These are phyloP conservation scores for Jasminum sambac DNA, from an alignment of 257 asterid species.

Conservation along the genomic window DNA sequence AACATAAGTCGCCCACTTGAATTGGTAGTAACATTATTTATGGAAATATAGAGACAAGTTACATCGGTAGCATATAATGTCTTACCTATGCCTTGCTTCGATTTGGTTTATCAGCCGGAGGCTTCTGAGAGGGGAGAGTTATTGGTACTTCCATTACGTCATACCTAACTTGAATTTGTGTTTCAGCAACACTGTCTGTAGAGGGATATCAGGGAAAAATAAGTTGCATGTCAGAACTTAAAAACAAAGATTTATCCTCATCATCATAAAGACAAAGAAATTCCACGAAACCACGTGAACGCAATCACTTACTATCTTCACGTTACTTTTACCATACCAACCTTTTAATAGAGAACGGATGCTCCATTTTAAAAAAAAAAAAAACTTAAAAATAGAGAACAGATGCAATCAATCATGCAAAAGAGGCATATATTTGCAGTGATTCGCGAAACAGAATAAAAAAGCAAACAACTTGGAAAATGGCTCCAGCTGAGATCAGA, in stretches of 20 bases:
- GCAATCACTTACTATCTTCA: neutral
- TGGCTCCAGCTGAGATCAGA: neutral
- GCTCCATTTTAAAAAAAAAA: too few species aligned
- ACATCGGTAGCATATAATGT: conserved; percentile 19
- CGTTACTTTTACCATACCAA: neutral
- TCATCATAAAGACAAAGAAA: conserved; percentile 5
- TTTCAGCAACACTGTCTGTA: conserved; percentile 69
- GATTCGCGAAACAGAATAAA: neutral
- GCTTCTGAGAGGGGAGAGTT: conserved; percentile 81
- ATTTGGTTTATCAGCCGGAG: conserved; percentile 92
- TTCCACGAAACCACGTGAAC: neutral
- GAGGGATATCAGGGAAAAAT: conserved; percentile 10
- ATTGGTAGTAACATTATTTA: conserved; percentile 2
- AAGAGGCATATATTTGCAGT: neutral
- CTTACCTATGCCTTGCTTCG: conserved; percentile 94
- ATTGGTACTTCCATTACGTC: conserved; percentile 86
- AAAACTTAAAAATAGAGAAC: too few species aligned
- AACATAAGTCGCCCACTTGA: neutral
- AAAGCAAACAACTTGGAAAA: neutral
- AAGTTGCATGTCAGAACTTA: conserved; percentile 4
- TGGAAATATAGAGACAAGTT: neutral
- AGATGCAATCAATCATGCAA: neutral
- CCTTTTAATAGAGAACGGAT: neutral
- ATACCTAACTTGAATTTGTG: conserved; percentile 66
- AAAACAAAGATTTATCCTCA: too few species aligned